These are phyloP conservation scores for Aristolochia contorta DNA, from an alignment of 164 flowering plant species.

Conservation along the genomic window DNA sequence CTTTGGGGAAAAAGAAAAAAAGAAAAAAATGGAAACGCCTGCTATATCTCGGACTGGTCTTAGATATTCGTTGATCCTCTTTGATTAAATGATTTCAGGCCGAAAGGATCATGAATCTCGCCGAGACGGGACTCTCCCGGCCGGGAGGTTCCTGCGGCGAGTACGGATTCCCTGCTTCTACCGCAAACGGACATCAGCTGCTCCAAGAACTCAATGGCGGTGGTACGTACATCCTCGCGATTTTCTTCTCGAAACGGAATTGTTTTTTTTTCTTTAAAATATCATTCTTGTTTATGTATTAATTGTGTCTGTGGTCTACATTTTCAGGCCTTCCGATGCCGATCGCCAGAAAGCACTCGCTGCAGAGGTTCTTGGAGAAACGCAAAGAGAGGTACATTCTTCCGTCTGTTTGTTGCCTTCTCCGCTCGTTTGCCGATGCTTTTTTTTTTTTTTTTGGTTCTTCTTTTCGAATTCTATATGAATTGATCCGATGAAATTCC, in stretches of 20 bases:
- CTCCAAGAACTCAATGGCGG: slow-evolving; percentile 38
- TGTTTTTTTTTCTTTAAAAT: background rate
- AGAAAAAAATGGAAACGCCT: too few relatives aligned
- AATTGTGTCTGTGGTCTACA: background rate
- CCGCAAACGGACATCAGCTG: slow-evolving; percentile 15
- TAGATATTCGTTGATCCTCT: background rate
- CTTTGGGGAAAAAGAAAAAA: background rate
- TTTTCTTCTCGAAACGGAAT: too few relatives aligned
- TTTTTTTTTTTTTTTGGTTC: background rate
- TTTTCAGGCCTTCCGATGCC: slow-evolving; percentile 33
- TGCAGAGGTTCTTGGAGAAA: slow-evolving; percentile 35
- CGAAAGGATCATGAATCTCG: slow-evolving; percentile 45
- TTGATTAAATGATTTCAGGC: slow-evolving; percentile 21
- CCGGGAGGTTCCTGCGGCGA: too few relatives aligned
- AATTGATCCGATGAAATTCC: too few relatives aligned
- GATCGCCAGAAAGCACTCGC: slow-evolving; percentile 28
- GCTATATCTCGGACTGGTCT: background rate
- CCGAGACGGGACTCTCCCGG: slow-evolving; percentile 14
- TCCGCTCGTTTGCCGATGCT: background rate
- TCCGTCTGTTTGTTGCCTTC: background rate
- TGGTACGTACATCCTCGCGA: background rate
- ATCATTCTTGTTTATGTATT: background rate
- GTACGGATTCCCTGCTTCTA: too few relatives aligned
- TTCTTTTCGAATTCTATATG: background rate
- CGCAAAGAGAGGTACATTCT: slow-evolving; percentile 51